A percentile compares a stretch with the other conserved stretches of the same genome.
phyloP scores from a whole-genome alignment of 2,329 filamentous ascomycete genomes.

The Cladophialophora bantiana region DNA sequence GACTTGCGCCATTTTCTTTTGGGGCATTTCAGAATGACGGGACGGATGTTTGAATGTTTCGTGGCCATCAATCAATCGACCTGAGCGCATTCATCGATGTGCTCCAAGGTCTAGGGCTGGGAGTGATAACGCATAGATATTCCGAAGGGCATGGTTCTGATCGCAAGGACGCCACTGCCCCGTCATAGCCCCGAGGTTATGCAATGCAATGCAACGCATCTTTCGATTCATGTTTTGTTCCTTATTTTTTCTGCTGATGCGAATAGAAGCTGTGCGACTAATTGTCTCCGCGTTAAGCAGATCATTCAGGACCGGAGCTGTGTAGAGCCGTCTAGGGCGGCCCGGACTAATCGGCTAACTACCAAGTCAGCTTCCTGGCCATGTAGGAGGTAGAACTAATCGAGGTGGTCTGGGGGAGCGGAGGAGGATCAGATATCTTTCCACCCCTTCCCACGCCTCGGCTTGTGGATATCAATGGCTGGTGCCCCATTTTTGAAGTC shows the following conservation, averaged over 20 bases:
- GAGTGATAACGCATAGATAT: background rate
- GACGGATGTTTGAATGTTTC: background rate
- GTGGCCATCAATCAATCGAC: background rate
- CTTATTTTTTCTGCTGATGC: background rate
- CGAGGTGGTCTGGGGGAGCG: background rate
- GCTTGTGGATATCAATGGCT: too few species aligned
- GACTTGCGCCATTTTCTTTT: conserved; percentile 19
- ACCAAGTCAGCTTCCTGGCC: background rate
- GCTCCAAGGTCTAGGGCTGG: background rate
- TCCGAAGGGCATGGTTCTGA: background rate
- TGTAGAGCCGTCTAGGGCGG: background rate
- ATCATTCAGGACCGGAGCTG: background rate
- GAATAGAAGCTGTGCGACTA: background rate
- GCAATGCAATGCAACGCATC: background rate
- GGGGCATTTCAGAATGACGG: background rate
- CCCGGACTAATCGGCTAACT: background rate
- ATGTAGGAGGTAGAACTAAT: background rate
- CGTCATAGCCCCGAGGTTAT: background rate
- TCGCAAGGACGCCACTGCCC: background rate
- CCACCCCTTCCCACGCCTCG: too few species aligned
- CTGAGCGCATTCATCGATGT: too few species aligned
- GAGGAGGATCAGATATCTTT: background rate
- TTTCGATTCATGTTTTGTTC: too few species aligned
- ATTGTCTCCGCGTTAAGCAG: background rate
- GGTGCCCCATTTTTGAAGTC: too few species aligned